A percentile compares a stretch with the other conserved stretches of the same genome.
These are phyloP conservation scores for Talaromyces funiculosus DNA, from an alignment of 2,329 filamentous ascomycete genomes.

Conservation along the genomic window DNA sequence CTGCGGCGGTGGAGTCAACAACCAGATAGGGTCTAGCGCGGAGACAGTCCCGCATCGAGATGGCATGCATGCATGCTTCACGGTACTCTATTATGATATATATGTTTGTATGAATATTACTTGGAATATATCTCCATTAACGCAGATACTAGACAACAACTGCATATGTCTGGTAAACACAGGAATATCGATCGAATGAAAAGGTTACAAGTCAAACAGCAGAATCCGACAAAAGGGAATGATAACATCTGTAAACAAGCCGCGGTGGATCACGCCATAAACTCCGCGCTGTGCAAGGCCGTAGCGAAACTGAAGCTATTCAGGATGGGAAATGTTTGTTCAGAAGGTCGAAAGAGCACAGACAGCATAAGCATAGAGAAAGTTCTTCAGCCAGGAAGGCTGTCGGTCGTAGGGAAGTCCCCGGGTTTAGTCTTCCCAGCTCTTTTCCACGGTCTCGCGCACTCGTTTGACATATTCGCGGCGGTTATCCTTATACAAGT, in stretches of 20 bases:
- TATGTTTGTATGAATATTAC: not conserved
- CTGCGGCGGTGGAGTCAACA: constrained; percentile 1
- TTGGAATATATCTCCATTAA: not conserved
- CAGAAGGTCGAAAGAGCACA: constrained; percentile 5
- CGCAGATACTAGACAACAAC: not conserved
- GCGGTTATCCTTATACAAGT: constrained; percentile 96
- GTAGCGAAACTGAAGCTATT: constrained; percentile 9
- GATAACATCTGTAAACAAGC: constrained; percentile 6
- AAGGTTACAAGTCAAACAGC: constrained; percentile 1
- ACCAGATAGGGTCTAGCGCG: constrained; percentile 5
- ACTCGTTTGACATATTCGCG: constrained; percentile 96
- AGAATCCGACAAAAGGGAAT: not conserved
- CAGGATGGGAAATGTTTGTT: not conserved
- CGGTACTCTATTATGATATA: not conserved
- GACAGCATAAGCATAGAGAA: constrained; percentile 1
- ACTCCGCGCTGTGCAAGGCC: constrained; percentile 39
- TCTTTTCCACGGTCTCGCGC: constrained; percentile 96
- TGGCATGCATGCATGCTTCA: not conserved
- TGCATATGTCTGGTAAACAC: constrained; percentile 5
- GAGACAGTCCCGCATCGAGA: constrained; percentile 9
- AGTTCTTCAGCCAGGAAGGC: constrained; percentile 27
- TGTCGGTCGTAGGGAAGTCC: constrained; percentile 32
- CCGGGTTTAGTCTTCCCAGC: constrained; percentile 75
- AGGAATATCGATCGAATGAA: not conserved
- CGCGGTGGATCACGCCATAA: constrained; percentile 33